Conservation (phyloP, 1,284 basidiomycete genomes). For the Ceratobasidium sp. region DNA sequence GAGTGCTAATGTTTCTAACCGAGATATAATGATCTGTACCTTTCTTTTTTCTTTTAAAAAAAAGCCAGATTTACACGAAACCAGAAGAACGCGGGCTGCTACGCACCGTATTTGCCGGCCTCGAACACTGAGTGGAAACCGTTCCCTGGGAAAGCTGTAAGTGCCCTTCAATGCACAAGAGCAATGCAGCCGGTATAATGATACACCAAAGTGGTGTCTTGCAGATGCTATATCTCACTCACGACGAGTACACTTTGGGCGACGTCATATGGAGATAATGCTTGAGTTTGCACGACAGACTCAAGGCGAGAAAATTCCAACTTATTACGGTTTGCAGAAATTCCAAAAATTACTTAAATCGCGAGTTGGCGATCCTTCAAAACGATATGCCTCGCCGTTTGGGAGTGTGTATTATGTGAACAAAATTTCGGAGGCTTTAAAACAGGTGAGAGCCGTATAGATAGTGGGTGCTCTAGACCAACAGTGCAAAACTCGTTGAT, state of each 20-base stretch:
- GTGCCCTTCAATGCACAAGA: neutral
- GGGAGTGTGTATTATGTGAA: conserved; percentile 19
- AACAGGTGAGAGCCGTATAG: neutral
- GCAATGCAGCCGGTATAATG: neutral
- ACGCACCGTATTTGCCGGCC: neutral
- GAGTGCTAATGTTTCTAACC: neutral
- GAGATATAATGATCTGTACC: neutral
- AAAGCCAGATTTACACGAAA: neutral
- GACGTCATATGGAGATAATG: neutral
- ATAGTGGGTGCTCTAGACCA: neutral
- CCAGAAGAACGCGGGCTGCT: neutral
- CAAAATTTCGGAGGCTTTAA: neutral
- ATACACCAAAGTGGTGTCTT: neutral
- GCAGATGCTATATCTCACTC: conserved; percentile 14
- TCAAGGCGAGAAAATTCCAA: neutral
- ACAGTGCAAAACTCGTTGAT: neutral
- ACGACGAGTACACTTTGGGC: neutral
- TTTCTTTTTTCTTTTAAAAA: too few relatives aligned
- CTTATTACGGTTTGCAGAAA: neutral
- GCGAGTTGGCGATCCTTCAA: neutral
- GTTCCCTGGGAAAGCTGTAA: conserved; percentile 1
- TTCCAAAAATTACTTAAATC: neutral
- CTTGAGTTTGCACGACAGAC: conserved; percentile 5
- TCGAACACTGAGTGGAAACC: neutral
- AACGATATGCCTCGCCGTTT: neutral